A percentile compares a stretch with the other conserved stretches of the same genome.
Evolutionary conservation across 2,329 filamentous ascomycete genomes (phyloP).

Genomic region (Pestalotiopsis sp.): DNA sequence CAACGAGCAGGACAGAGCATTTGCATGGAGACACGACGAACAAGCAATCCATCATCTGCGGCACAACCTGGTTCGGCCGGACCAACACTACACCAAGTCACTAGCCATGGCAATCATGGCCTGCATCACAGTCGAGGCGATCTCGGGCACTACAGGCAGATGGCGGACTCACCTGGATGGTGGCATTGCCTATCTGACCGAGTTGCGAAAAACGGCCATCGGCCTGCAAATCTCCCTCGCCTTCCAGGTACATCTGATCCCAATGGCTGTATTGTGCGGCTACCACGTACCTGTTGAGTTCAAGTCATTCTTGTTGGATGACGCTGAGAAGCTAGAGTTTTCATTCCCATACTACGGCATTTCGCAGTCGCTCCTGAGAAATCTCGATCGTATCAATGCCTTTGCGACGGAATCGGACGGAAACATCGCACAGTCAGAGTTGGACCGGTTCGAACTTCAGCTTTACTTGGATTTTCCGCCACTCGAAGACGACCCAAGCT

Average conservation of each 20-base stretch:
- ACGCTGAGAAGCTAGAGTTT: constrained; percentile 18
- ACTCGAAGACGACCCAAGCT: constrained; percentile 19
- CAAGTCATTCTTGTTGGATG: constrained; percentile 19
- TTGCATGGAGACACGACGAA: constrained; percentile 25
- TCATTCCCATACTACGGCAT: constrained; percentile 26
- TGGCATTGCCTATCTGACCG: constrained; percentile 23
- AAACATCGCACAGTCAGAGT: constrained; percentile 15
- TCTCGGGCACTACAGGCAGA: constrained; percentile 24
- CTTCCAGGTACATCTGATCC: constrained; percentile 25
- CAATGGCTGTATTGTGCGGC: constrained; percentile 27
- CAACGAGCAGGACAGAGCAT: constrained; percentile 18
- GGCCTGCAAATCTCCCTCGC: constrained; percentile 16
- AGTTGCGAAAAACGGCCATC: constrained; percentile 17
- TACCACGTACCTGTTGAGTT: constrained; percentile 18
- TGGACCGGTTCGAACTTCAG: constrained; percentile 34
- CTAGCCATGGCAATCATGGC: constrained; percentile 44
- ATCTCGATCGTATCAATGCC: constrained; percentile 23
- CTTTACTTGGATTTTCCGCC: constrained; percentile 28
- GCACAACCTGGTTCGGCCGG: constrained; percentile 20
- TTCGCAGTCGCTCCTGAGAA: constrained; percentile 20
- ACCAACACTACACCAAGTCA: constrained; percentile 30
- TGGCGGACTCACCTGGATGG: constrained; percentile 27
- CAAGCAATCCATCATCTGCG: constrained; percentile 25
- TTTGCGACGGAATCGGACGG: constrained; percentile 15
- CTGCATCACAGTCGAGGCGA: constrained; percentile 31